A percentile compares a stretch with the other conserved stretches of the same genome.
phyloP scores from a whole-genome alignment of 2,329 filamentous ascomycete genomes.

The Pseudogymnoascus sp. region DNA sequence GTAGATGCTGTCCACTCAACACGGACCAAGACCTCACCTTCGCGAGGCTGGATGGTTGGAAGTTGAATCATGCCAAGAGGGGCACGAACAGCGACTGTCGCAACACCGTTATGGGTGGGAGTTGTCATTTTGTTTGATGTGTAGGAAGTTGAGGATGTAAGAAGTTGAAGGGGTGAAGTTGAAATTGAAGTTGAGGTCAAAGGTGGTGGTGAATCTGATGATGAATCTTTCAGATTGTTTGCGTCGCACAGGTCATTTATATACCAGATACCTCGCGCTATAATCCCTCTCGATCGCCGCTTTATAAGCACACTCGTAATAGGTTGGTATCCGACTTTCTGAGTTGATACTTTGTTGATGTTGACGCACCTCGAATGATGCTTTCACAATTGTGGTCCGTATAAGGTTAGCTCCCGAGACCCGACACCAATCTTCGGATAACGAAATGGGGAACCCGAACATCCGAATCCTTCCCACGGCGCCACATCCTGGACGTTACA shows the following conservation, averaged over 20 bases:
- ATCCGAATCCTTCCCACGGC: not conserved
- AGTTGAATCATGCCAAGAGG: conserved; percentile 30
- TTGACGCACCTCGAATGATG: not conserved
- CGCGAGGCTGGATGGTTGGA: conserved; percentile 19
- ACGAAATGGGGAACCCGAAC: not conserved
- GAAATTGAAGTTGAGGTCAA: not conserved
- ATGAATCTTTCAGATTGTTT: not conserved
- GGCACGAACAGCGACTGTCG: conserved; percentile 30
- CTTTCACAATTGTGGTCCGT: not conserved
- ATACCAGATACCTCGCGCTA: not conserved
- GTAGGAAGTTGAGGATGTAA: not conserved
- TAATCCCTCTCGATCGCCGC: not conserved
- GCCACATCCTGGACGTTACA: not conserved
- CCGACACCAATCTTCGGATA: not conserved
- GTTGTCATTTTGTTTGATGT: conserved; percentile 24
- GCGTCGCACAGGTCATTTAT: not conserved
- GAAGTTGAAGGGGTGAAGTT: not conserved
- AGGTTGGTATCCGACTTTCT: not conserved
- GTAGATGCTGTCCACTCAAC: conserved; percentile 53
- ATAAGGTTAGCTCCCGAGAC: conserved; percentile 10
- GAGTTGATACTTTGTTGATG: not conserved
- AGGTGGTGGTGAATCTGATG: not conserved
- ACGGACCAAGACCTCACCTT: conserved; percentile 44
- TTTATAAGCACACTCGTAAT: not conserved
- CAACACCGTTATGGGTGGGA: conserved; percentile 31